A percentile compares a stretch with the other conserved stretches of the same genome.
These are phyloP conservation scores for Herpetomonas muscarum DNA, from an alignment of 208 protist species.

Conservation along the genomic window DNA sequence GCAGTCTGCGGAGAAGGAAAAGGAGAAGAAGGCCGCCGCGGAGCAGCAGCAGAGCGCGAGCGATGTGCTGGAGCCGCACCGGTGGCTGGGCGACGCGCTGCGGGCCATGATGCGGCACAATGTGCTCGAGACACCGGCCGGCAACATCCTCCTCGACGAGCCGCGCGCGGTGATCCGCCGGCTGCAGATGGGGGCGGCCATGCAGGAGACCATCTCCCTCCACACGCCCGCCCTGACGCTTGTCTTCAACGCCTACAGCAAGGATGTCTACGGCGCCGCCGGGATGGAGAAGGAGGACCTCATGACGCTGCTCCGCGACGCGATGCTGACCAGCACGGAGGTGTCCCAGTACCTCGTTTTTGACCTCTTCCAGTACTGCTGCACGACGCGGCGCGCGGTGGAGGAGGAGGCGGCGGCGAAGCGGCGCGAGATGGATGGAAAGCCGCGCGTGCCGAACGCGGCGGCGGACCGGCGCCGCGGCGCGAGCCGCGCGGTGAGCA, in stretches of 20 bases:
- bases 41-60: conserved; percentile 4
- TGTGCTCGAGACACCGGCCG: conserved; percentile 12
- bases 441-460: conserved; percentile 18
- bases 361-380: conserved; percentile 78
- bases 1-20: background rate
- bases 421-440: conserved; percentile 55
- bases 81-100: conserved; percentile 53
- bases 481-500: conserved; percentile 44
- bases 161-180: conserved; percentile 31
- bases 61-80: conserved; percentile 10
- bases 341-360: conserved; percentile 78
- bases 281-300: conserved; percentile 70
- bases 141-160: conserved; percentile 12
- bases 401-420: conserved; percentile 46
- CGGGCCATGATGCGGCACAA: conserved; percentile 17
- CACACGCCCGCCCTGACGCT: conserved; percentile 56
- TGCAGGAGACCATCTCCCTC: conserved; percentile 45
- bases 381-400: conserved; percentile 36
- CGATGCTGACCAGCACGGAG: conserved; percentile 87
- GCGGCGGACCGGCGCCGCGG: conserved; percentile 18
- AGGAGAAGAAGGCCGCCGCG: background rate
- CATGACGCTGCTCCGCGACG: conserved; percentile 74
- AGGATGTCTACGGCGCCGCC: conserved; percentile 55
- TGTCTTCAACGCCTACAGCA: conserved; percentile 75
- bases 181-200: conserved; percentile 43